Evolutionary conservation across 177 flowering plant genomes (phyloP).

Genomic region (Vitis hybrid): DNA sequence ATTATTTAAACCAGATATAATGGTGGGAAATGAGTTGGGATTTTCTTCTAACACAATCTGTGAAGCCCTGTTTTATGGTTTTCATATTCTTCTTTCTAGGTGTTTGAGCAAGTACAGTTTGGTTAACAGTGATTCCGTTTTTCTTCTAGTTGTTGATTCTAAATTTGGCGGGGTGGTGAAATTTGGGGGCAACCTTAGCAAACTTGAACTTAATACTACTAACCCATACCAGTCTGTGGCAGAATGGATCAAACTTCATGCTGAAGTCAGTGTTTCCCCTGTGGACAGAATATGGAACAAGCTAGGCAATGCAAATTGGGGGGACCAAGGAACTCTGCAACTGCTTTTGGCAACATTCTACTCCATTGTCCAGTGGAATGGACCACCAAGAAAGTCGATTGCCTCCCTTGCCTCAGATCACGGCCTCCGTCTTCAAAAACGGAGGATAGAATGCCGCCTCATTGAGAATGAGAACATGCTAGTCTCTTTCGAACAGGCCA

Average conservation of each 20-base stretch:
- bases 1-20: conserved; percentile 49
- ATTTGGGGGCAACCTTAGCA: conserved; percentile 64
- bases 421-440: conserved; percentile 69
- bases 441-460: conserved; percentile 53
- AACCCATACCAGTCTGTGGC: conserved; percentile 57
- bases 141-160: conserved; percentile 63
- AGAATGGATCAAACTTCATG: conserved; percentile 64
- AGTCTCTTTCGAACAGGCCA: conserved; percentile 31
- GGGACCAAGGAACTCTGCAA: conserved; percentile 76
- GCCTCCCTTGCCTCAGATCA: conserved; percentile 75
- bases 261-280: conserved; percentile 59
- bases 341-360: conserved; percentile 68
- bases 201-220: conserved; percentile 47
- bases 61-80: conserved; percentile 76
- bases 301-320: conserved; percentile 89
- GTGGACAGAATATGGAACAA: conserved; percentile 81
- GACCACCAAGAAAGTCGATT: conserved; percentile 68
- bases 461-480: conserved; percentile 43
- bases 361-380: conserved; percentile 64
- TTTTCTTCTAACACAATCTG: conserved; percentile 44
- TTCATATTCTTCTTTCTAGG: conserved; percentile 68
- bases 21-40: conserved; percentile 42
- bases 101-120: conserved; percentile 49
- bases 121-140: conserved; percentile 43
- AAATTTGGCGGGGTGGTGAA: conserved; percentile 74